Evolutionary conservation across 805 yeast species (phyloP).

Genomic region (Starmerella potacharoeniae): DNA sequence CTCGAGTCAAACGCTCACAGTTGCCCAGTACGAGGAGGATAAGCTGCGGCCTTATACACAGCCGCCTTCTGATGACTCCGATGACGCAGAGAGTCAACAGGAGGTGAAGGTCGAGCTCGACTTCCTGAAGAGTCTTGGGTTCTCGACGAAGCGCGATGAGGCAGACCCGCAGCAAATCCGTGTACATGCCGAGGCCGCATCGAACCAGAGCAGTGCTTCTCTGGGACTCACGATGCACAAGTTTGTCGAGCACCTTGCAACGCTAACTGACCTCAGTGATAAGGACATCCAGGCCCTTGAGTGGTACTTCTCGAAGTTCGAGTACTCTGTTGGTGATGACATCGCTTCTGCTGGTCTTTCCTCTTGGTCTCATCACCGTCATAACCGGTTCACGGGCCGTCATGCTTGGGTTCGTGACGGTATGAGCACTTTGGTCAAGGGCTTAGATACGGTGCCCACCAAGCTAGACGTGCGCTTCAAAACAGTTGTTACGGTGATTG

Average conservation of each 20-base stretch:
- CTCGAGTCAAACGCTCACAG: constrained; percentile 25
- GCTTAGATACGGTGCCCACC: constrained; percentile 30
- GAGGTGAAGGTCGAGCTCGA: constrained; percentile 25
- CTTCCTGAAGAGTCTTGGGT: constrained; percentile 26
- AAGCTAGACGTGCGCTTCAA: constrained; percentile 33
- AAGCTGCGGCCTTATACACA: constrained; percentile 26
- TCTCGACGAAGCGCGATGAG: constrained; percentile 11
- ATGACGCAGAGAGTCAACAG: constrained; percentile 18
- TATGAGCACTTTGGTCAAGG: constrained; percentile 29
- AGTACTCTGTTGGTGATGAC: constrained; percentile 30
- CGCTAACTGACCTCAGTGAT: constrained; percentile 28
- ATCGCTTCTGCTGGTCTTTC: constrained; percentile 29
- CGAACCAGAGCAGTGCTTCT: constrained; percentile 26
- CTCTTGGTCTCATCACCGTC: constrained; percentile 35
- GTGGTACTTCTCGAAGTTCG: constrained; percentile 35
- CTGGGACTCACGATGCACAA: constrained; percentile 31
- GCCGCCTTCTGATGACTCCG: constrained; percentile 8
- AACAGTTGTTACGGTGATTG: constrained; percentile 30
- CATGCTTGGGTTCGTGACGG: constrained; percentile 33
- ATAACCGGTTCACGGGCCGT: constrained; percentile 32
- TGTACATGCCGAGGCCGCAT: constrained; percentile 29
- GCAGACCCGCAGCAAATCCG: constrained; percentile 15
- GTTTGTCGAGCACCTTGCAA: constrained; percentile 26
- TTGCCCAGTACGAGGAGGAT: constrained; percentile 31
- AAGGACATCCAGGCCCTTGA: constrained; percentile 30